These are phyloP conservation scores for Heteromeles arbutifolia DNA, from an alignment of 306 rosid genomes.

Conservation along the genomic window DNA sequence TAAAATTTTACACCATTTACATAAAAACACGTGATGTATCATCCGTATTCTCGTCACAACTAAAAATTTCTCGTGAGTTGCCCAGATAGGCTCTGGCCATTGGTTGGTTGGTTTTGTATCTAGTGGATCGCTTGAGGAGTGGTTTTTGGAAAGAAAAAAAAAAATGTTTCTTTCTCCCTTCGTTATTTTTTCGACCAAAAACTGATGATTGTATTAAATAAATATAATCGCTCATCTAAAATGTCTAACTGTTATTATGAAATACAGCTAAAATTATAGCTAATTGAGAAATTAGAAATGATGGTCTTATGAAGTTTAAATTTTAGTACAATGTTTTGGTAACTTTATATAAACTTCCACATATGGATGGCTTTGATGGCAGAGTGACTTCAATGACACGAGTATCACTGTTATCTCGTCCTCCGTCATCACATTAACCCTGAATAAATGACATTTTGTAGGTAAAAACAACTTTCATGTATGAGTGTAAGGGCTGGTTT, in stretches of 20 bases:
- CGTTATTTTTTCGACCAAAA: no score
- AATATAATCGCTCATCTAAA: no score
- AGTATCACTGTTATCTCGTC: neutral
- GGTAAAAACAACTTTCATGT: no score
- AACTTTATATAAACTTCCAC: neutral
- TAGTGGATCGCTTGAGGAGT: neutral
- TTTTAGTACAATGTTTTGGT: neutral
- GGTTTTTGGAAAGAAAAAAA: neutral
- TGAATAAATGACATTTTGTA: no score
- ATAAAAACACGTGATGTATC: no score
- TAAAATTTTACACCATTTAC: no score
- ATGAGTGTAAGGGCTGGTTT: no score
- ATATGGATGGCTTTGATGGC: no score
- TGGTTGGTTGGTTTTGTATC: neutral
- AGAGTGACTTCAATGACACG: no score
- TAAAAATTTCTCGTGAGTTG: constrained; percentile 10
- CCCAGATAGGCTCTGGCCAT: constrained; percentile 35
- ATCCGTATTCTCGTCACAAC: no score
- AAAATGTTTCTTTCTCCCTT: neutral
- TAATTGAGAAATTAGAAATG: neutral
- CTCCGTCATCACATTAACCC: neutral
- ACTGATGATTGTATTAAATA: no score
- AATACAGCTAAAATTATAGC: neutral
- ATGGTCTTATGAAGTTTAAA: neutral
- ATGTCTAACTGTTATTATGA: no score